Conservation (phyloP, 257 asterid genomes). For the Lycium barbarum region DNA sequence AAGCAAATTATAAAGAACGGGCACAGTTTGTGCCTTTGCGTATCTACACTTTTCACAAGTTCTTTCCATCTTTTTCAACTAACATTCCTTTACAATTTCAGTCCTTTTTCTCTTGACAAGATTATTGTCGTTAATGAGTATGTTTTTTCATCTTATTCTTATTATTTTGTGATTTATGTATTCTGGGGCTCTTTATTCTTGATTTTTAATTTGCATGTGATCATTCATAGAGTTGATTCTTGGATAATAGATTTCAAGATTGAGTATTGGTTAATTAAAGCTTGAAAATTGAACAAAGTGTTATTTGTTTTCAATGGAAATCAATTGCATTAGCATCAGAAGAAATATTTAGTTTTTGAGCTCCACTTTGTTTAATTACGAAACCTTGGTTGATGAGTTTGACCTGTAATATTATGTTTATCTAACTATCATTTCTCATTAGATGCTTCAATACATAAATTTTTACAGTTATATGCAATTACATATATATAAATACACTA, state of each 20-base stretch:
- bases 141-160: neutral
- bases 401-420: no score
- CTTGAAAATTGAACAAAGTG: neutral
- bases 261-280: neutral
- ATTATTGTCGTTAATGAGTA: constrained; percentile 8
- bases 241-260: neutral
- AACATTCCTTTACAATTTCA: neutral
- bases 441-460: no score
- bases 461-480: no score
- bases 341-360: no score
- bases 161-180: neutral
- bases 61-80: neutral
- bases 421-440: no score
- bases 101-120: neutral
- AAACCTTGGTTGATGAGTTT: no score
- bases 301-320: neutral
- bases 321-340: no score
- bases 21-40: constrained; percentile 25
- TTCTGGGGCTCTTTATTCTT: neutral
- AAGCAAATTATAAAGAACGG: constrained; percentile 21
- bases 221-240: neutral
- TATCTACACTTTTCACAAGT: neutral
- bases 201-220: constrained; percentile 20
- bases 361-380: no score
- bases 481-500: no score